phyloP scores from a whole-genome alignment of 2,329 filamentous ascomycete species.

The Hymenoscyphus infarciens region DNA sequence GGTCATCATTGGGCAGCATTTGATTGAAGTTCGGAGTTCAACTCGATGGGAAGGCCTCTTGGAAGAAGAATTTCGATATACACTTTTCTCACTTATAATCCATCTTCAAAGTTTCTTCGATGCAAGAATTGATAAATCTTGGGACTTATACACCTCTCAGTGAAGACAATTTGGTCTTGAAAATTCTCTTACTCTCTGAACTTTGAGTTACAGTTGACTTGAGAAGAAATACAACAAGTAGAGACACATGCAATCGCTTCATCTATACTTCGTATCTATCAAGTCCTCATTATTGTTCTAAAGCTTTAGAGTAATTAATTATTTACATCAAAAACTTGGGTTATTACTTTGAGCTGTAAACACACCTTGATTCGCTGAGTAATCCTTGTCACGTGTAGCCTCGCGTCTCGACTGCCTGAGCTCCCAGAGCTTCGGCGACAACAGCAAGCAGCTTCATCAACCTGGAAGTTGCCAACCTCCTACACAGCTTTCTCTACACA shows the following conservation, averaged over 20 bases:
- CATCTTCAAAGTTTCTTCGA: neutral
- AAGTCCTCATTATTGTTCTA: no score
- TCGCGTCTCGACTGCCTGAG: slow-evolving; percentile 29
- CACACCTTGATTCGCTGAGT: neutral
- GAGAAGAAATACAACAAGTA: no score
- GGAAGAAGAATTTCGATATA: neutral
- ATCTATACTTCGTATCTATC: no score
- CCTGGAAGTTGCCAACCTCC: slow-evolving; percentile 15
- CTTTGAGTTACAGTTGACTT: no score
- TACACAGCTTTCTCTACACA: neutral
- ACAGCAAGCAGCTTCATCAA: slow-evolving; percentile 13
- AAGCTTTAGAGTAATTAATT: no score
- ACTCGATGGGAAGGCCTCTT: neutral
- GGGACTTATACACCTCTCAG: neutral
- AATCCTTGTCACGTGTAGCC: slow-evolving; percentile 12
- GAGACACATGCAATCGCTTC: no score
- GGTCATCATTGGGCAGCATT: neutral
- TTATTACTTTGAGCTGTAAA: no score
- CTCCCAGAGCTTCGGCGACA: slow-evolving; percentile 19
- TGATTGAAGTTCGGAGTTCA: neutral
- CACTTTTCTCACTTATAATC: no score
- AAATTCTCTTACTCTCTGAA: no score
- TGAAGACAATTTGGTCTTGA: no score
- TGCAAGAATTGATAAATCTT: neutral
- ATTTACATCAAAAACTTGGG: no score